A percentile compares a stretch with the other conserved stretches of the same genome.
Conservation (phyloP, 805 yeast genomes). For the Barnettozyma botsteinii region DNA sequence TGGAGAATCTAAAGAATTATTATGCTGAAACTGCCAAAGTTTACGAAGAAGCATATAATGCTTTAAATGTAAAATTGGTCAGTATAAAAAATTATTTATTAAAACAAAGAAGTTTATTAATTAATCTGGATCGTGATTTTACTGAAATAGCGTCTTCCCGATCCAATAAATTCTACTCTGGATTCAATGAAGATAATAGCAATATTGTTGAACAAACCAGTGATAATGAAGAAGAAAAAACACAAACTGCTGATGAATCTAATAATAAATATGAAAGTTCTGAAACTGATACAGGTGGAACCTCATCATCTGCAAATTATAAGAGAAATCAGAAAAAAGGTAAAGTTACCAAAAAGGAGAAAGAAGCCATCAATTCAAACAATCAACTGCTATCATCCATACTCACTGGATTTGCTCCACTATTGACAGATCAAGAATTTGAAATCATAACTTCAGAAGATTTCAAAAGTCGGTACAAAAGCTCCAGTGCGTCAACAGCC, state of each 20-base stretch:
- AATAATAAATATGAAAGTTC: conserved; percentile 8
- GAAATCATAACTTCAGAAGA: conserved; percentile 24
- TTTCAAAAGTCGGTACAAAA: conserved; percentile 10
- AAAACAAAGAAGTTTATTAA: conserved; percentile 26
- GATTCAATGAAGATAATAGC: conserved; percentile 12
- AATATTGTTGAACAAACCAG: neutral
- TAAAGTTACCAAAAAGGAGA: neutral
- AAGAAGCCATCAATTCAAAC: conserved; percentile 4
- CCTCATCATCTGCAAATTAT: conserved; percentile 2
- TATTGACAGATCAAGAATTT: conserved; percentile 31
- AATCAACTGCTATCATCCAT: conserved; percentile 12
- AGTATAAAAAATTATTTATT: conserved; percentile 29
- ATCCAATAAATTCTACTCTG: conserved; percentile 28
- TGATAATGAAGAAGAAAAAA: neutral
- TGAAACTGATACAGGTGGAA: conserved; percentile 18
- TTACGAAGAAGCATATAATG: conserved; percentile 24
- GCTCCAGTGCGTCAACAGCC: neutral
- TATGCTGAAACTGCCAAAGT: conserved; percentile 23
- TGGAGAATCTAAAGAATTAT: conserved; percentile 23
- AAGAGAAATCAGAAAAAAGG: neutral
- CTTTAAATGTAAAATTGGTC: conserved; percentile 25
- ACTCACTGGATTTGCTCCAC: conserved; percentile 28
- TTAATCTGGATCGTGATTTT: conserved; percentile 22
- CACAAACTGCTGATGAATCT: neutral
- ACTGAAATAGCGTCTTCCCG: conserved; percentile 26